Conservation (phyloP, 2,329 filamentous ascomycete genomes). For the Scytalidium lignicola region DNA sequence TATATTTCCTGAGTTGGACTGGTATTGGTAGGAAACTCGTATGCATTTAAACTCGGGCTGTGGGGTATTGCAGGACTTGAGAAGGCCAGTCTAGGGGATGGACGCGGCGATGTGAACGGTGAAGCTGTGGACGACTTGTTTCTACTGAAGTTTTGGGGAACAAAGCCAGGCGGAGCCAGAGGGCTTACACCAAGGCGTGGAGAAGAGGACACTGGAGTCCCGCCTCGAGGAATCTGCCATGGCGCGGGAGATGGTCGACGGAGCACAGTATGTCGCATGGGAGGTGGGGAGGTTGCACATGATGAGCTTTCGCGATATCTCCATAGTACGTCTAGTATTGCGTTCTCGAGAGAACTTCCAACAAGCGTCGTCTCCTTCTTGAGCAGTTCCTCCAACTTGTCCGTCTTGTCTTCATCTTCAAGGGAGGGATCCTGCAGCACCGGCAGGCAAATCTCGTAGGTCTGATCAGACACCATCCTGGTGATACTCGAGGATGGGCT, state of each 20-base stretch:
- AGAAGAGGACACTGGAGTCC: constrained; percentile 78
- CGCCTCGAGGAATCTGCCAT: constrained; percentile 69
- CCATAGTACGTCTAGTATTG: constrained; percentile 87
- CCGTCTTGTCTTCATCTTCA: constrained; percentile 93
- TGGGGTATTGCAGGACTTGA: constrained; percentile 88
- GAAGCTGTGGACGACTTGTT: constrained; percentile 76
- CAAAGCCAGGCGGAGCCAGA: constrained; percentile 78
- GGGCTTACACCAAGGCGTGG: constrained; percentile 77
- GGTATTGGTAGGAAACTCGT: constrained; percentile 83
- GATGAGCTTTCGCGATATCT: constrained; percentile 66
- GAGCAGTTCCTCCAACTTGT: constrained; percentile 82
- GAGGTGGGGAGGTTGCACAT: constrained; percentile 68
- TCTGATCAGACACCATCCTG: constrained; percentile 82
- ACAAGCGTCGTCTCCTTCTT: constrained; percentile 71
- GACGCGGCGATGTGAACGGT: constrained; percentile 88
- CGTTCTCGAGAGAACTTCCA: constrained; percentile 79
- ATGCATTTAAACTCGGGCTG: constrained; percentile 89
- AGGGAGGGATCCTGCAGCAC: constrained; percentile 76
- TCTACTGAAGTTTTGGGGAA: constrained; percentile 70
- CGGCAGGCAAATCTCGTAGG: constrained; percentile 86
- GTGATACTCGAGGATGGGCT: constrained; percentile 3
- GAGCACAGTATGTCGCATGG: constrained; percentile 82
- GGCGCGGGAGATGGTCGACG: constrained; percentile 88
- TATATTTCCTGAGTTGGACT: constrained; percentile 80
- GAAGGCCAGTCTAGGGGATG: constrained; percentile 85